Percentiles rank a stretch among this genome's conserved stretches.
phyloP scores from a whole-genome alignment of 2,329 filamentous ascomycete species.

The Tolypocladium cylindrosporum region DNA sequence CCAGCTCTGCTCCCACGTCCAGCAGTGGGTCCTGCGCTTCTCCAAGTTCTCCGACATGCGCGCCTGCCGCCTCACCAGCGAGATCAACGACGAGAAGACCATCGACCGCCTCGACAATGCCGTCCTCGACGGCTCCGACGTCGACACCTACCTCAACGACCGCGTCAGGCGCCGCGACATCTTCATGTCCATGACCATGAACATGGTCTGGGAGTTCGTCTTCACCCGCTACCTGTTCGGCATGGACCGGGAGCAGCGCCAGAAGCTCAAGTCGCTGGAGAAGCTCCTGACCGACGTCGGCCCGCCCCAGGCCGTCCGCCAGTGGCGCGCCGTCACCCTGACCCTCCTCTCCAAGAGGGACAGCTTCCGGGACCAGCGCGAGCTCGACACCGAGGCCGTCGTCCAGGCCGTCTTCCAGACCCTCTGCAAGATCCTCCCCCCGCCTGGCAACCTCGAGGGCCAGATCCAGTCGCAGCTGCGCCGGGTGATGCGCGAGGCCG shows the following conservation, averaged over 20 bases:
- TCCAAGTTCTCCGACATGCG: conserved; percentile 95
- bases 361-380: conserved; percentile 72
- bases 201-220: conserved; percentile 98
- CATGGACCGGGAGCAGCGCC: conserved; percentile 94
- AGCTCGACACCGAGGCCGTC: conserved; percentile 90
- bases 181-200: conserved; percentile 98
- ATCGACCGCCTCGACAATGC: conserved; percentile 91
- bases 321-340: conserved; percentile 93
- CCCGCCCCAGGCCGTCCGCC: conserved; percentile 77
- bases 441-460: conserved; percentile 67
- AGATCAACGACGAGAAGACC: conserved; percentile 85
- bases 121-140: conserved; percentile 87
- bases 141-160: conserved; percentile 78
- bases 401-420: conserved; percentile 76
- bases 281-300: conserved; percentile 86
- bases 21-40: conserved; percentile 96
- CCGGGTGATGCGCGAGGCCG: conserved; percentile 79
- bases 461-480: conserved; percentile 78
- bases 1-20: conserved; percentile 88
- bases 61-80: conserved; percentile 69
- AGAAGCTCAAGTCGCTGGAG: conserved; percentile 93
- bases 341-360: conserved; percentile 75
- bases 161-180: conserved; percentile 83
- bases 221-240: conserved; percentile 97
- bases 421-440: conserved; percentile 74